Base-by-base conservation (phyloP, 768 basidiomycete genomes). In the Agaricus blazei region DNA sequence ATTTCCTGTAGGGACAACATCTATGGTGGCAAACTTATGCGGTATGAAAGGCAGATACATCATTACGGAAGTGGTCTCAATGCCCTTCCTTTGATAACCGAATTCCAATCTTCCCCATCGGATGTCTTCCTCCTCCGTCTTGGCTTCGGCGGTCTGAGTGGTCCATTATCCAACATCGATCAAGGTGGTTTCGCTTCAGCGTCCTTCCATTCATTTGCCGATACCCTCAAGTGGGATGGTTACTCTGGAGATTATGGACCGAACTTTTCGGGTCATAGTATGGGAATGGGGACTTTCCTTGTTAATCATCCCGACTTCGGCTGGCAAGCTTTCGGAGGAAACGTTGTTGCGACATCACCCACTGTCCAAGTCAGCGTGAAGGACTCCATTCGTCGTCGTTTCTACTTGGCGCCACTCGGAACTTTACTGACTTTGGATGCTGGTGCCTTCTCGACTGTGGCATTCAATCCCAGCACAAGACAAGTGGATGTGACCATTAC, bases 231-330 rank as follows among this genome's bases (percentile, higher is more conserved):
- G 59, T 82, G 80, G 78, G 80, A 83, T 58, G 81, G 65, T 2
- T 82, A 82, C 62, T 81, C 79, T 1, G 80, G 80, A 47, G 81
- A 83, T 61, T 83, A 82, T 60, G 81, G 81, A 45, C 81, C 81
- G 6, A 81, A 81, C 65, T 81, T 81, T 62, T 79, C 79, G 48
- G 80, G 80, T 9, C 77, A 78, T 62, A 60, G 75, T 4, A 75
- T 82, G 72, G 77, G 77, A 28, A 76, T 75, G 56, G 74, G 73
- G 46, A 75, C 75, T 0, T 74, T 68, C 48, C 69, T 83, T 61
- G 65, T 81, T 57, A 70, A 81, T 56, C 79, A 82, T 53, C 78
- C 80, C 19, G 73, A 75, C 59, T 82, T 82, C 61, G 81, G 80
- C n/a, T 82, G 80, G 80, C 80, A 82, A 63, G 80, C 80, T 8